These are phyloP conservation scores for Sclerotinia minor DNA, from an alignment of 2,329 filamentous ascomycete genomes.

Conservation along the genomic window DNA sequence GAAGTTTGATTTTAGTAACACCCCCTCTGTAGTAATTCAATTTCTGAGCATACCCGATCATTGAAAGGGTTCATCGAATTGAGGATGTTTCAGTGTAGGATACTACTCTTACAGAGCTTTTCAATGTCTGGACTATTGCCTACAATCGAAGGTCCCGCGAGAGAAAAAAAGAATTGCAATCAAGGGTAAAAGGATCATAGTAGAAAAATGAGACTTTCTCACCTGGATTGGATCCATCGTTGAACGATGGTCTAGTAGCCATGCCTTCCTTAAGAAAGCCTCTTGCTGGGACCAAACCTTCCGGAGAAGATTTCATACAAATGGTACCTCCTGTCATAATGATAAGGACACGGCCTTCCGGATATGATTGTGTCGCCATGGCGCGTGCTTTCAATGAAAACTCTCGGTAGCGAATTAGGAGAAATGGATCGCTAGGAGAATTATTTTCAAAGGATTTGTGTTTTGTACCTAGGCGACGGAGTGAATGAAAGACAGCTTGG, in stretches of 20 bases:
- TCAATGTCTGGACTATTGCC: too few species aligned
- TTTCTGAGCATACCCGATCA: too few species aligned
- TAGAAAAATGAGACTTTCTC: slow-evolving; percentile 23
- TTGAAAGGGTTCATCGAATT: too few species aligned
- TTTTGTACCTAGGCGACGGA: background rate
- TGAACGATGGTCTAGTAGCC: slow-evolving; percentile 65
- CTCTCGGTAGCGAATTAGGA: slow-evolving; percentile 7
- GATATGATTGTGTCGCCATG: slow-evolving; percentile 37
- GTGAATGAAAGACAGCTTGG: background rate
- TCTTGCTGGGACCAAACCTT: slow-evolving; percentile 60
- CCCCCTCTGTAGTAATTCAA: too few species aligned
- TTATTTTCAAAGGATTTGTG: background rate
- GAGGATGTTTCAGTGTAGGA: too few species aligned
- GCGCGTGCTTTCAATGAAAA: background rate
- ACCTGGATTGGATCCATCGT: slow-evolving; percentile 60
- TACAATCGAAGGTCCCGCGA: too few species aligned
- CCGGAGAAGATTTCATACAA: slow-evolving; percentile 67
- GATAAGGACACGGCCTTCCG: slow-evolving; percentile 62
- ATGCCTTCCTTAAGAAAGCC: slow-evolving; percentile 67
- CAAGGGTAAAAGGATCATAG: too few species aligned
- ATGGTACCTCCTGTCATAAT: slow-evolving; percentile 70
- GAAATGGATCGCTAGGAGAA: slow-evolving; percentile 15
- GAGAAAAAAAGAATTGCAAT: too few species aligned
- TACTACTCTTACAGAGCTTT: too few species aligned
- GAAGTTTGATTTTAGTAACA: too few species aligned